A percentile compares a stretch with the other conserved stretches of the same genome.
Evolutionary conservation across 1,284 basidiomycete genomes (phyloP).

Genomic region (Anthracocystis panici-leucophaei): DNA sequence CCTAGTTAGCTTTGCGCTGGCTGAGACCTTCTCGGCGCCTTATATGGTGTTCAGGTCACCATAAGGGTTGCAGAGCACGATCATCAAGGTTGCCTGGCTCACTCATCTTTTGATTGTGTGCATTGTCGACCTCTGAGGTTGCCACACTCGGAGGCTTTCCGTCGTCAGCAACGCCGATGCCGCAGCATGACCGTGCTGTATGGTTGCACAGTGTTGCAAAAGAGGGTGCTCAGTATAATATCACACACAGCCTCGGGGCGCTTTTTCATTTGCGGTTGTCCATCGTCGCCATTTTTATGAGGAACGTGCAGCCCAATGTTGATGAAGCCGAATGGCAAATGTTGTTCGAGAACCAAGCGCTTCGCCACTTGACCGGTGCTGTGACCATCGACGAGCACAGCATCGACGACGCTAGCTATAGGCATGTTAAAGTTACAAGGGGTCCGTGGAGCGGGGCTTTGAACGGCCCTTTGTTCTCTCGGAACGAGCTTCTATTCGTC

Average conservation of each 20-base stretch:
- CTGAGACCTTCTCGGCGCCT: slow-evolving; percentile 4
- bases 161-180: neutral
- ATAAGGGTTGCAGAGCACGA: neutral
- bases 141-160: neutral
- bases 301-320: slow-evolving; percentile 3
- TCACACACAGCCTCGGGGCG: slow-evolving; percentile 1
- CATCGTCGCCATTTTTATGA: no score
- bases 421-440: no score
- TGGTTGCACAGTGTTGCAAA: neutral
- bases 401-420: neutral
- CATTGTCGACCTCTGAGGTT: slow-evolving; percentile 4
- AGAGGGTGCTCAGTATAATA: neutral
- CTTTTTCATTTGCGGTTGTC: neutral
- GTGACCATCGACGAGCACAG: slow-evolving; percentile 8
- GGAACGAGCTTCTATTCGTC: neutral
- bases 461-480: neutral
- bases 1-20: neutral
- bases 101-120: neutral
- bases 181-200: neutral
- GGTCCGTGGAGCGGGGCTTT: no score
- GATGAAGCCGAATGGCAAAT: neutral
- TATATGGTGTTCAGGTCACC: neutral
- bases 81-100: no score
- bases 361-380: neutral
- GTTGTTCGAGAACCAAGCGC: neutral